Conservation (phyloP, 1,284 basidiomycete species). For the Vanrija sp. region DNA sequence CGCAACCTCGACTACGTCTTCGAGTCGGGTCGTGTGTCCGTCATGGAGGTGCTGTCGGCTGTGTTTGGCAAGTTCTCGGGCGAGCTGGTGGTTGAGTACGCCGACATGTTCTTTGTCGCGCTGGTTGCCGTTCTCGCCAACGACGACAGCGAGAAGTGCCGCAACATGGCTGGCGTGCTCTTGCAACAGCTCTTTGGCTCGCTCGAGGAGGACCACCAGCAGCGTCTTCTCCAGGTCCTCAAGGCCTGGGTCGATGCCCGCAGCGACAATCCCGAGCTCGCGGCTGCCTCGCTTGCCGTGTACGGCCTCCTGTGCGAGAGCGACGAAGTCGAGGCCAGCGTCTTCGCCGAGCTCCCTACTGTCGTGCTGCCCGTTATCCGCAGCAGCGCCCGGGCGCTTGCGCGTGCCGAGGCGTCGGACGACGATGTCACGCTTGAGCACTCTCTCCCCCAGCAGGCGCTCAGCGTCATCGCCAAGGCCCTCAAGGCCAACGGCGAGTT, state of each 20-base stretch:
- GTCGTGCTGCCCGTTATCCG: slow-evolving; percentile 63
- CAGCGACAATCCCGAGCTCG: slow-evolving; percentile 30
- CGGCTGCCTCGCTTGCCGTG: slow-evolving; percentile 59
- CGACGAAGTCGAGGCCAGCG: slow-evolving; percentile 54
- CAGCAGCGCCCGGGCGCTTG: slow-evolving; percentile 52
- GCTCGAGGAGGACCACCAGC: slow-evolving; percentile 60
- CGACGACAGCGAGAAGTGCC: slow-evolving; percentile 83
- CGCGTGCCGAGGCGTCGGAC: slow-evolving; percentile 49
- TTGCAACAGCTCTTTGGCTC: slow-evolving; percentile 71
- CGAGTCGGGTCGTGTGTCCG: slow-evolving; percentile 85
- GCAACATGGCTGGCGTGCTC: slow-evolving; percentile 78
- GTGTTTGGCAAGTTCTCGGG: slow-evolving; percentile 81
- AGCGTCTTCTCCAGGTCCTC: slow-evolving; percentile 60
- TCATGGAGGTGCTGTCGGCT: slow-evolving; percentile 83
- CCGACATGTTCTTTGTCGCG: slow-evolving; percentile 86
- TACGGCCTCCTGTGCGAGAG: slow-evolving; percentile 65
- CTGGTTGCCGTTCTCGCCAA: slow-evolving; percentile 92
- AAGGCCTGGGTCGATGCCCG: slow-evolving; percentile 63
- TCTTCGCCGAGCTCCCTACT: slow-evolving; percentile 46
- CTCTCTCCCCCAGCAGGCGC: slow-evolving; percentile 77
- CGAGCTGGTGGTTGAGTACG: slow-evolving; percentile 70
- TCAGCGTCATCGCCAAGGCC: slow-evolving; percentile 65
- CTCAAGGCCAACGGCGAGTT: slow-evolving; percentile 59
- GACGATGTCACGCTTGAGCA: slow-evolving; percentile 63
- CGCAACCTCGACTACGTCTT: slow-evolving; percentile 89